These are phyloP conservation scores for Hibiscus syriacus DNA, from an alignment of 345 rosid species.

Conservation along the genomic window DNA sequence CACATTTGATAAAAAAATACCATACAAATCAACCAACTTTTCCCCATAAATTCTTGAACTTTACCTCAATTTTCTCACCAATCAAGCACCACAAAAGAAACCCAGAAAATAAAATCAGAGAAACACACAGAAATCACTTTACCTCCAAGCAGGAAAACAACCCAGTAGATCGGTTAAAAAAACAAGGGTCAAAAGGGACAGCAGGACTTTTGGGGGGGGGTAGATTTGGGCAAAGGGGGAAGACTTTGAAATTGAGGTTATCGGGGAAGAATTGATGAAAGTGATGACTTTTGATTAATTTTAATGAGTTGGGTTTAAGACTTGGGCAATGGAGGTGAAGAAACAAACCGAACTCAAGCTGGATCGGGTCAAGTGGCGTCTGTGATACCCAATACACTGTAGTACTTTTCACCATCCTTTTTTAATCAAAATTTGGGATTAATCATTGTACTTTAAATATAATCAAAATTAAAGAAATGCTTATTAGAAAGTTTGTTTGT, in stretches of 20 bases:
- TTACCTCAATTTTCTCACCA: background rate
- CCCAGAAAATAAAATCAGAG: background rate
- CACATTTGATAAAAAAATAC: background rate
- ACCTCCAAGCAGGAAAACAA: constrained; percentile 1
- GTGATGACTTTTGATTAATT: background rate
- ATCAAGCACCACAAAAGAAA: background rate
- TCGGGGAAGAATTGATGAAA: background rate
- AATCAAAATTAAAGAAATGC: background rate
- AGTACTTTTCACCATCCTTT: background rate
- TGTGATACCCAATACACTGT: background rate
- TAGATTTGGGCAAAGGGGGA: background rate
- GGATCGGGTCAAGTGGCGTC: background rate
- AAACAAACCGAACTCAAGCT: background rate
- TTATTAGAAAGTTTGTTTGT: background rate
- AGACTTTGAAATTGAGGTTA: background rate
- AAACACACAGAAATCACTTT: constrained; percentile 1
- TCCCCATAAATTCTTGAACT: background rate
- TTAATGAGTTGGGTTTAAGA: background rate
- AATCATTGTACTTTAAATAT: background rate
- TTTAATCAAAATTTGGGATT: background rate
- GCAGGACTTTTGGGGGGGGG: no score
- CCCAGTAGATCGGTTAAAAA: background rate
- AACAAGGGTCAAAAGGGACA: no score
- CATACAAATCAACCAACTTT: background rate
- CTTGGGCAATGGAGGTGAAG: background rate